Evolutionary conservation across 2,329 filamentous ascomycete genomes (phyloP), one percentile per base, ranked within the genome.

Genomic region (Xylariaceae sp.): DNA sequence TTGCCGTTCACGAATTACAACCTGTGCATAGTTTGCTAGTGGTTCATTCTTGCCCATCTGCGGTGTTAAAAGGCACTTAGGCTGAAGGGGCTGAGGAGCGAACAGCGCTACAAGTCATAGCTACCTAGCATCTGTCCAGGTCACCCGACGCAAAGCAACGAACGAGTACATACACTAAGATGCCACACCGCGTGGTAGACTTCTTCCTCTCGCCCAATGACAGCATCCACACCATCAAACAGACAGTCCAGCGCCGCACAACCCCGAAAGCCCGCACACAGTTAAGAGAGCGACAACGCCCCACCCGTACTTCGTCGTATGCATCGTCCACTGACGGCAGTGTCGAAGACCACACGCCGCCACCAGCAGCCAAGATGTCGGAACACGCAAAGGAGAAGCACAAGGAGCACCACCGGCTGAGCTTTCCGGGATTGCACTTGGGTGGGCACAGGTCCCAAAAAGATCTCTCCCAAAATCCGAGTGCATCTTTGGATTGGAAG

Each of bases 141-240:
- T 15, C 29, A 35, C 30, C 37, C 50, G 23, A 26, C 39, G 20
- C 20, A 9, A 26, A 42, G 18, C 29, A 24, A 36, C 18, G 6
- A 4, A 41, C 27, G 10, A 46, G 7, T 18, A 39, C 18, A 43
- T 24, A 32, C 15, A 26, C 9, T 13, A 74, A 66, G 47, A 85
- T 84, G 82, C 81, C 81, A 66, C 80, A 83, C 72, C 74, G 78
- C 55, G 81, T 85, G 59, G 73, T 78, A 66, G 80, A 76, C 67
- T 83, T 85, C 70, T 75, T 84, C 62, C 79, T 80, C 61, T 77
- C 75, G 58, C 80, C 81, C n/a, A 79, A 80, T 59, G 80, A 81
- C 66, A 77, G 74, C 69, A 79, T 82, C 59, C 73, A 77, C 50
- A 76, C 73, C 64, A 75, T 81, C 61, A 80, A 81, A 64, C 66